Percentiles rank a stretch among this genome's conserved stretches.
These are phyloP conservation scores for Fusarium secorum DNA, from an alignment of 2,329 filamentous ascomycete genomes.

Conservation along the genomic window DNA sequence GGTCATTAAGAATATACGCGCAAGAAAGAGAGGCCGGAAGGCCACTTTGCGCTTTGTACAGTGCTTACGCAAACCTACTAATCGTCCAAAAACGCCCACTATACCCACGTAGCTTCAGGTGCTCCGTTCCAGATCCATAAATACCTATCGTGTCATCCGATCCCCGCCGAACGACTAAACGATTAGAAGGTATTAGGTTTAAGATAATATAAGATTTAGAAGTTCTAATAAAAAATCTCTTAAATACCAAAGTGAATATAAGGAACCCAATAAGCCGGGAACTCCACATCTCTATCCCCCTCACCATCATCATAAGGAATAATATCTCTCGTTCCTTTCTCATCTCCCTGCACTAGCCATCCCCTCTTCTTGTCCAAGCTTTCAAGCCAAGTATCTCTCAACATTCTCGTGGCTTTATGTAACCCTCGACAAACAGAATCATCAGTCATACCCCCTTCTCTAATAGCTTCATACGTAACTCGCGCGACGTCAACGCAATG, in stretches of 20 bases:
- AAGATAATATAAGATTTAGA: too few species aligned
- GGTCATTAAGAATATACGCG: too few species aligned
- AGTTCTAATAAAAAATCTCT: background rate
- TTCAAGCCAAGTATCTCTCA: background rate
- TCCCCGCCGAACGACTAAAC: too few species aligned
- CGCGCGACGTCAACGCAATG: background rate
- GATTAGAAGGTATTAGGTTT: too few species aligned
- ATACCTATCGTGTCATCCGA: too few species aligned
- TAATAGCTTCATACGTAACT: background rate
- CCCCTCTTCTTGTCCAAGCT: background rate
- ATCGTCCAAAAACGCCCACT: too few species aligned
- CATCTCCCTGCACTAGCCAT: accelerated
- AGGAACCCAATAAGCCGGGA: background rate
- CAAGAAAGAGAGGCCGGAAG: too few species aligned
- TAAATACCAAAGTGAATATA: constrained; percentile 5
- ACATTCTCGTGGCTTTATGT: background rate
- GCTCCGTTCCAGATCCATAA: too few species aligned
- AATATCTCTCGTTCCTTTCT: background rate
- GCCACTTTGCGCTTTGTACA: too few species aligned
- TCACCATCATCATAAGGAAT: background rate
- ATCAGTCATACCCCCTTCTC: background rate
- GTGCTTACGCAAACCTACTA: too few species aligned
- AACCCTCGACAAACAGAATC: background rate
- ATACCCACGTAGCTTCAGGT: too few species aligned
- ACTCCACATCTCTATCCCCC: too few species aligned